Evolutionary conservation across 768 basidiomycete genomes (phyloP), one percentile per base, ranked within the genome.

Genomic region (Pulveroboletus sp.): DNA sequence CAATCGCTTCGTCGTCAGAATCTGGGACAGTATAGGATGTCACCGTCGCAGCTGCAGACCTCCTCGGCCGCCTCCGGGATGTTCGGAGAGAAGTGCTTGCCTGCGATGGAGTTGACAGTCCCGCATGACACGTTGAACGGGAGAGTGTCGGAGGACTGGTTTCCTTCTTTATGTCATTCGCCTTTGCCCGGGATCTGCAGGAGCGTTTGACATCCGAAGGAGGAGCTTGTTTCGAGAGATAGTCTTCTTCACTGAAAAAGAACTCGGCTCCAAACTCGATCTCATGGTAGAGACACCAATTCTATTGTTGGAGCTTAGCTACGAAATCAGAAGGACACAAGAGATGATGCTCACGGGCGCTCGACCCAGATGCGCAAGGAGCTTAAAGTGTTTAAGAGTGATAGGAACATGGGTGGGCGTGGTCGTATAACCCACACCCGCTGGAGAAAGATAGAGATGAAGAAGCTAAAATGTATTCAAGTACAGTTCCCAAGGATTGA

Each of bases 381-480:
- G 60, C 61, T 81, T 78, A 69, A 90, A 90, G 58, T 88, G 87
- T 58, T 86, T 82, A 43, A 90, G 68, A 6, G 87, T 90, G 27
- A 89, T 61, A 19, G 87, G 88, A 23, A 89, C 84, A 37, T 72
- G 78, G 7, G 54, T 50, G 23, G 55, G 50, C 13, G 57, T 52
- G 23, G 60, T 46, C 20, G 54, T 35, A 33, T 60, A 57, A 40
- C 52, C 56, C 25, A 54, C 51, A 17, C 51, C 59, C n/a, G 63
- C 53, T 6, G 61, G 51, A 35, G 59, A 49, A 64, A 79, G 59
- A 58, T 77, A 79, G 27, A 71, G 58, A 51, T 79, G 72, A 31
- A 83, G 64, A 53, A 81, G 69, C 81, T 81, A 32, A n/a, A 2
- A 31, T 31, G 13, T 39, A 36, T 56, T 43, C 27, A 35, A 23